phyloP scores from a whole-genome alignment of 306 rosid genomes.

The Nissolia schottii region DNA sequence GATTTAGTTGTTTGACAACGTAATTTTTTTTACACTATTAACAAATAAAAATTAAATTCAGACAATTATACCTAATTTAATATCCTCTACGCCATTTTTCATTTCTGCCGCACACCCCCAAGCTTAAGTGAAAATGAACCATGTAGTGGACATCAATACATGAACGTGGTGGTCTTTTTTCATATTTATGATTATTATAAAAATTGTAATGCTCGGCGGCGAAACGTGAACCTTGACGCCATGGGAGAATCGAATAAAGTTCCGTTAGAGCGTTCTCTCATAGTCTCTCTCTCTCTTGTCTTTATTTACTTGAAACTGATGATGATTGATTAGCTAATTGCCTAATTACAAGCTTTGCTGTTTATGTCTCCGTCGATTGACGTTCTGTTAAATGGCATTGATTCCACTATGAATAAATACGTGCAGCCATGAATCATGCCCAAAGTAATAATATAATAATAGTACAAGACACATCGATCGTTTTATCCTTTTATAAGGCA shows the following conservation, averaged over 20 bases:
- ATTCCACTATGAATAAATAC: background rate
- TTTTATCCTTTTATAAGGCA: background rate
- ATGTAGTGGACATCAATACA: background rate
- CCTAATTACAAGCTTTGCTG: background rate
- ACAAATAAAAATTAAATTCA: too few species aligned
- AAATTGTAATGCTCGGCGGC: background rate
- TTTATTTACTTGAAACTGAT: background rate
- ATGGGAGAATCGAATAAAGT: background rate
- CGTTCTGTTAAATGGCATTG: too few species aligned
- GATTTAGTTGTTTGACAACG: too few species aligned
- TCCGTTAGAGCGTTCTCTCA: background rate
- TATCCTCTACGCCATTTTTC: too few species aligned
- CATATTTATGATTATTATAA: background rate
- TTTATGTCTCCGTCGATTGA: background rate
- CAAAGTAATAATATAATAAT: background rate
- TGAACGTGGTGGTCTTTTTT: background rate
- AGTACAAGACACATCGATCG: background rate
- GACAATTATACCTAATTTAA: too few species aligned
- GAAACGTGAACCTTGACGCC: background rate
- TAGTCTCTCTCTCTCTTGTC: background rate
- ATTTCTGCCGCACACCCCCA: too few species aligned
- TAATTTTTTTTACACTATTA: too few species aligned
- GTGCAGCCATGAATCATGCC: background rate
- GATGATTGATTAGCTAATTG: background rate
- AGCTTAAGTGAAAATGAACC: background rate